phyloP scores from a whole-genome alignment of 2,329 filamentous ascomycete genomes.

The Rhynchosporium secalis region DNA sequence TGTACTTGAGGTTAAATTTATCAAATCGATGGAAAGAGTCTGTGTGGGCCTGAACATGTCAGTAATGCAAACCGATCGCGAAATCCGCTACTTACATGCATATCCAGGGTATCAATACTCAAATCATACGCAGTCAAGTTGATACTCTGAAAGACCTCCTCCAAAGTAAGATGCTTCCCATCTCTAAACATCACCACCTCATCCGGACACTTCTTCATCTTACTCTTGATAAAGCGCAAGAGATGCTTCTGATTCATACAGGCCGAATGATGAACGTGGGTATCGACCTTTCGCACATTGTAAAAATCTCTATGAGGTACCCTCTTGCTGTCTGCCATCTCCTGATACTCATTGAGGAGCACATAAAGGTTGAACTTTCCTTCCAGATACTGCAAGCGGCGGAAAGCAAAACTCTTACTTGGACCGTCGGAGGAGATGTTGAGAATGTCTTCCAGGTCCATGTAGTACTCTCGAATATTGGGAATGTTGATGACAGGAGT shows the following conservation, averaged over 20 bases:
- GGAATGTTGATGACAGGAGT: constrained; percentile 81
- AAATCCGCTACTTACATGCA: constrained; percentile 71
- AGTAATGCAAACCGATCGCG: not conserved
- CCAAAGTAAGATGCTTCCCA: constrained; percentile 85
- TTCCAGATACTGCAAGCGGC: constrained; percentile 90
- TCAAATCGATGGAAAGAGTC: constrained; percentile 99
- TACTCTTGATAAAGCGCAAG: constrained; percentile 97
- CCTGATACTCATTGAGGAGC: constrained; percentile 93
- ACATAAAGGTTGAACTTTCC: constrained; percentile 96
- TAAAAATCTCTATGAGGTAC: constrained; percentile 98
- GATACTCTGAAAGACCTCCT: constrained; percentile 95
- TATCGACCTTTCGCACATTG: constrained; percentile 98
- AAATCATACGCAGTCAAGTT: constrained; percentile 96
- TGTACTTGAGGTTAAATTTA: constrained; percentile 99
- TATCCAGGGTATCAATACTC: constrained; percentile 97
- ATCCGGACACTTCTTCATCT: constrained; percentile 98
- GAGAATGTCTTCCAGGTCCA: constrained; percentile 85
- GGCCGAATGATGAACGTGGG: constrained; percentile 97
- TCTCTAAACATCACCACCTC: constrained; percentile 92
- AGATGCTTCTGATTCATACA: constrained; percentile 99
- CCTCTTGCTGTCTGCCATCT: constrained; percentile 96
- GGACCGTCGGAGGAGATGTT: constrained; percentile 93
- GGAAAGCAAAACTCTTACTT: constrained; percentile 95
- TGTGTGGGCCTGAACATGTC: constrained; percentile 71
- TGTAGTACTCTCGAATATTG: constrained; percentile 91